Evolutionary conservation across 2,329 filamentous ascomycete genomes (phyloP), one percentile per base, ranked within the genome.

Genomic region (Fusarium dimerum): DNA sequence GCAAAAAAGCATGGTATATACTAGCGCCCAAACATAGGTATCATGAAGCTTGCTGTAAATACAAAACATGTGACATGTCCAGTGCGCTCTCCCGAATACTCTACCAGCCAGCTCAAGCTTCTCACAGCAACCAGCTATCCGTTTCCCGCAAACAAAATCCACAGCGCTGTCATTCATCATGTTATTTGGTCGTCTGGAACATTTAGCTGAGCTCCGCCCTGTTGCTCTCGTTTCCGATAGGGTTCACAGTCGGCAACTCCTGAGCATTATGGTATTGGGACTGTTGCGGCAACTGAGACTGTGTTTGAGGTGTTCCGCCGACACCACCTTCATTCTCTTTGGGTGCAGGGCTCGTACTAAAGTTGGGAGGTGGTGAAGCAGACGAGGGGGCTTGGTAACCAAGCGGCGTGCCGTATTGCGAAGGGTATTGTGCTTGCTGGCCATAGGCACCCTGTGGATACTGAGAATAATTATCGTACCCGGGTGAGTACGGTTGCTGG

Each of bases 151-250:
- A 47, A 54, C 42, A 40, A 17, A 47, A 51, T 47, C 48, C 49
- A 50, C 51, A 20, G 10, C 13, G 40, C 26, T 48, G 47, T 40
- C 51, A 50, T 50, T 45, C n/a, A 6, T 29, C 10, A 15, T 43
- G 9, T 43, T 30, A 9, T 20, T 13, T 32, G 6, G 43, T 43
- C 34, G 18, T 3, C 5, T 16, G 11, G 40, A 17, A 16, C 43
- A 16, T 46, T 40, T 65, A 65, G 47, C 57, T 52, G 30, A 72
- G 57, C 54, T 72, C 68, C 5, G 69, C 70, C 16, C 70, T 63
- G 55, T 72, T 72, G 26, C 49, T 60, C 53, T 68, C 66, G 3
- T 62, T 64, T 5, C 70, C 70, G 26, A 70, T 3, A 3, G 67
- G 64, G 45, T 64, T 59, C 16, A 63, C 54, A 38, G 65, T 52